Evolutionary conservation across 2,329 filamentous ascomycete genomes (phyloP).

Genomic region (Aspergillus novoparasiticus): DNA sequence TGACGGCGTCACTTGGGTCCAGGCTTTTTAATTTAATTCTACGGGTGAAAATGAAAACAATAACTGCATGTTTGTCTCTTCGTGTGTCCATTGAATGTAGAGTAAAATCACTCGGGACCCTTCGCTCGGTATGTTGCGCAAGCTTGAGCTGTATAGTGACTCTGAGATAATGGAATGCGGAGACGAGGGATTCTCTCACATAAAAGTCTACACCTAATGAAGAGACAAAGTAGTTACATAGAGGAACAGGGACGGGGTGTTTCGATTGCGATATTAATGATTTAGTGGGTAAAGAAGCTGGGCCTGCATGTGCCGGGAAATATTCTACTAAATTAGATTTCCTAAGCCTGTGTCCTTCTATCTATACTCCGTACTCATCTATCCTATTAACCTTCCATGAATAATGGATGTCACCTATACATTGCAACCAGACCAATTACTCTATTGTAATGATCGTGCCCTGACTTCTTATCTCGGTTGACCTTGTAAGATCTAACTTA

Average conservation of each 20-base stretch:
- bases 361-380: background rate
- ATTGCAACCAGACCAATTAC: background rate
- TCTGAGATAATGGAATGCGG: no score
- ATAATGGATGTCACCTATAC: background rate
- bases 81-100: background rate
- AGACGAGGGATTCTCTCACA: no score
- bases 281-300: background rate
- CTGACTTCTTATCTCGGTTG: background rate
- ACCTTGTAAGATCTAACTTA: background rate
- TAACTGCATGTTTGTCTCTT: background rate
- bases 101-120: no score
- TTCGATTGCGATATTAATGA: no score
- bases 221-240: no score
- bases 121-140: rapidly evolving
- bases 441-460: background rate
- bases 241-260: no score
- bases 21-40: background rate
- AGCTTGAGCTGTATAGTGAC: background rate
- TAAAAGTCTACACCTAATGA: rapidly evolving
- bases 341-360: background rate
- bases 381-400: background rate
- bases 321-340: background rate
- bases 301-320: background rate
- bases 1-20: background rate
- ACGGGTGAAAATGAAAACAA: background rate